Evolutionary conservation across 75 land plant species (phyloP), one percentile per base, ranked within the genome.

Genomic region (Ceratopteris richardii): DNA sequence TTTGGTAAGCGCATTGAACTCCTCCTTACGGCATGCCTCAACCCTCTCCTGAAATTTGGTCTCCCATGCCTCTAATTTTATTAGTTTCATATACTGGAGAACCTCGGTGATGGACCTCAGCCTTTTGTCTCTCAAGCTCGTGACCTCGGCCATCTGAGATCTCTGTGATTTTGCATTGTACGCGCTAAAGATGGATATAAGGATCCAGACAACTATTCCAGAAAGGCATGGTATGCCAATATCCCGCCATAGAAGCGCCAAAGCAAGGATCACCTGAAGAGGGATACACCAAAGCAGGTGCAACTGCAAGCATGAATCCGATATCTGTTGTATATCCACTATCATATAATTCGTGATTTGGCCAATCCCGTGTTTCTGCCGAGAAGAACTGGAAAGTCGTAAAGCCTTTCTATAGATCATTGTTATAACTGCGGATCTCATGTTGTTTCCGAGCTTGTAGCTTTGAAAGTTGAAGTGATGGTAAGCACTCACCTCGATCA

Each of bases 331-430:
- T 7, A 48, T 69, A 51, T 71, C 74, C 23, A 71, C 74, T 23
- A 42, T 24, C 74, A 71, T 71, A 25, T 71, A 71, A 43, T 71
- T 71, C 53, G 67, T 61, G 30, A 71, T 71, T 47, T 71, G 70
- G 28, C 70, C 74, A 14, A 48, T 44, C 14, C 70, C 70, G 37
- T 71, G 69, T 24, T 59, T 47, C 52, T 58, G 70, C 26, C 67
- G 31, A 14, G 74, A 27, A 16, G 20, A 23, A 48, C 62, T 71
- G 19, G 74, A 71, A 13, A 71, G 62, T 25, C 69, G 70, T 23
- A 71, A 40, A 16, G 69, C 70, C 30, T 70, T 70, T 29, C 54
- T 33, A 22, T 70, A 70, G 22, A 70, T 18, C 10, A 55, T 22
- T 18, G 69, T 41, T 18, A 58, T 36, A 46, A 71, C 18, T 7